Evolutionary conservation across 2,329 filamentous ascomycete genomes (phyloP).

Genomic region (Curvularia eragrostidis): DNA sequence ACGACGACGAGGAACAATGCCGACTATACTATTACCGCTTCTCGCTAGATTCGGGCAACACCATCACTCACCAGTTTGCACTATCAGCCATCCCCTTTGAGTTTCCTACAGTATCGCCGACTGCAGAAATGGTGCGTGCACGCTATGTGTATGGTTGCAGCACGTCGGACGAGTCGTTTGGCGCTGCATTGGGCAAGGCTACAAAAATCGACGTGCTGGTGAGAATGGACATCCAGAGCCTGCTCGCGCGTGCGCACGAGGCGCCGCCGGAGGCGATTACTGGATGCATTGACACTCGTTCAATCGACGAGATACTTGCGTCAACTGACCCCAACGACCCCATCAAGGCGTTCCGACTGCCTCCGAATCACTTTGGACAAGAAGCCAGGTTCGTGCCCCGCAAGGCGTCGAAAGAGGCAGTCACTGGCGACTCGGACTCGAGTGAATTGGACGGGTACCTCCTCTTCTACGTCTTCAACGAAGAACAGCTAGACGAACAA

Average conservation of each 20-base stretch:
- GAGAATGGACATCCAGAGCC: constrained; percentile 63
- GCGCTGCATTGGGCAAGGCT: constrained; percentile 66
- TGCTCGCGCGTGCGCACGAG: constrained; percentile 62
- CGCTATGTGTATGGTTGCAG: constrained; percentile 73
- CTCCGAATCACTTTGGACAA: constrained; percentile 67
- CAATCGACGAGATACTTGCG: constrained; percentile 60
- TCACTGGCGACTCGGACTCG: constrained; percentile 5
- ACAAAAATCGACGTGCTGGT: constrained; percentile 71
- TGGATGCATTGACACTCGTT: constrained; percentile 68
- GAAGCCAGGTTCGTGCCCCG: constrained; percentile 69
- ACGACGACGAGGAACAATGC: constrained; percentile 68
- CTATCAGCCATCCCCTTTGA: constrained; percentile 71
- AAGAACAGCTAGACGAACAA: constrained; percentile 64
- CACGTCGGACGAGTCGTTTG: constrained; percentile 63
- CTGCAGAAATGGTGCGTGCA: constrained; percentile 62
- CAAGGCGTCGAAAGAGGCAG: constrained; percentile 14
- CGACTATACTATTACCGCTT: constrained; percentile 74
- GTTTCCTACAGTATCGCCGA: constrained; percentile 67
- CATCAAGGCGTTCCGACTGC: constrained; percentile 68
- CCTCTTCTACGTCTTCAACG: constrained; percentile 73
- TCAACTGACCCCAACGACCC: constrained; percentile 57
- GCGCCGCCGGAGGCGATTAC: constrained; percentile 58
- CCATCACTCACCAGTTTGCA: constrained; percentile 68
- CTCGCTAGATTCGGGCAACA: constrained; percentile 49
- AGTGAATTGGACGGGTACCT: constrained; percentile 72